phyloP scores from a whole-genome alignment of 1,284 basidiomycete genomes.

The Anthracocystis setariae region DNA sequence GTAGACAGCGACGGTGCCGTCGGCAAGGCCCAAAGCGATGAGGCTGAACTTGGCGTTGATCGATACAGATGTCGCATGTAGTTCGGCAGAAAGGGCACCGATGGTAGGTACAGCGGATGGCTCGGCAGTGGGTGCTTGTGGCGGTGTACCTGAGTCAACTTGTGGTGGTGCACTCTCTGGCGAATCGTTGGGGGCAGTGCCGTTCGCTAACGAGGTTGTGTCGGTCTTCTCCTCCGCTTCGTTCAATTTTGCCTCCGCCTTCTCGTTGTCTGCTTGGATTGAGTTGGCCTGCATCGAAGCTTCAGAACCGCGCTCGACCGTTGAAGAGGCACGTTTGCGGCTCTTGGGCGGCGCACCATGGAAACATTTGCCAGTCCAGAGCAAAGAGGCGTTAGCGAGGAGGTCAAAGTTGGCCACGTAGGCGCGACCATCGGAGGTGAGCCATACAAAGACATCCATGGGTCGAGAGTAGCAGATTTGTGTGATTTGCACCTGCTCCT shows the following conservation, averaged over 20 bases:
- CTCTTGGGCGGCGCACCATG: slow-evolving; percentile 28
- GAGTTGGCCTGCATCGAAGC: neutral
- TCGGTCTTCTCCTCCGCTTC: neutral
- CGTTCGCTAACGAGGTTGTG: neutral
- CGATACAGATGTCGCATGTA: slow-evolving; percentile 74
- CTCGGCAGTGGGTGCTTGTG: neutral
- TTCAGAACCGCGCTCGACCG: slow-evolving; percentile 3
- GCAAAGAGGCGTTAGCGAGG: slow-evolving; percentile 24
- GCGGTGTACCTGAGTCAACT: too few relatives aligned
- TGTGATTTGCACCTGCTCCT: slow-evolving; percentile 19
- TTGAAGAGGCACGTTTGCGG: slow-evolving; percentile 24
- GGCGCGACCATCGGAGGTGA: slow-evolving; percentile 58
- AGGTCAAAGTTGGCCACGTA: slow-evolving; percentile 50
- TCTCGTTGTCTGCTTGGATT: neutral
- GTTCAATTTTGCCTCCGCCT: neutral
- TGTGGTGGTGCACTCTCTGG: neutral
- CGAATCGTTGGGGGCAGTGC: neutral
- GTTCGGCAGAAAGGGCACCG: slow-evolving; percentile 69
- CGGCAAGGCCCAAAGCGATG: slow-evolving; percentile 81
- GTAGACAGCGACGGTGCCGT: slow-evolving; percentile 69
- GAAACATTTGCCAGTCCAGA: slow-evolving; percentile 53
- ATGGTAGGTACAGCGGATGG: neutral
- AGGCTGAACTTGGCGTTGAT: slow-evolving; percentile 87
- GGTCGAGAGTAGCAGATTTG: slow-evolving; percentile 53
- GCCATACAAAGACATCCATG: slow-evolving; percentile 62